phyloP scores from a whole-genome alignment of 495 filamentous ascomycete genomes.

The Trichoderma asperelloides region DNA sequence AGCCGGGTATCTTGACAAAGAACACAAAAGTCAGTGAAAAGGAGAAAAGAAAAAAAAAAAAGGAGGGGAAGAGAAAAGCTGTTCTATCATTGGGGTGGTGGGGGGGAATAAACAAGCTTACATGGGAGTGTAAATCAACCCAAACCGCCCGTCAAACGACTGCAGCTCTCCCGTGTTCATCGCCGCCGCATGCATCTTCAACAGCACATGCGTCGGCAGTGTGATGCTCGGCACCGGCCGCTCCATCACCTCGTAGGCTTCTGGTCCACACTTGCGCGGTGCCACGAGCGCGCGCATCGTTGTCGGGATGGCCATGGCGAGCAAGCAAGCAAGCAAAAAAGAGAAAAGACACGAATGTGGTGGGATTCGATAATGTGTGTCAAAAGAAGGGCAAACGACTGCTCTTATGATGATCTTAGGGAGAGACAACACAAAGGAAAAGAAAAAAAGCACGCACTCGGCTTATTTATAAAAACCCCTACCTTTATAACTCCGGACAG shows the following conservation, averaged over 20 bases:
- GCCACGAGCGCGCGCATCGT: conserved; percentile 43
- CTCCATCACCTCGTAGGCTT: conserved; percentile 32
- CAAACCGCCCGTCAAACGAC: conserved; percentile 13
- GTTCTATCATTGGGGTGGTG: no score
- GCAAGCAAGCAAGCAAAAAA: not conserved
- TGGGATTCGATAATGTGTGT: no score
- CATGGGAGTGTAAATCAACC: conserved; percentile 14
- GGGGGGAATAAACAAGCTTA: conserved; percentile 6
- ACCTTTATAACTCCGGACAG: no score
- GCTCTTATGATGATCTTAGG: no score
- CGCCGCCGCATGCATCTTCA: conserved; percentile 41
- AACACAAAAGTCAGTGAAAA: not conserved
- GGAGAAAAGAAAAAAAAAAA: not conserved
- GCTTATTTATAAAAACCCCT: no score
- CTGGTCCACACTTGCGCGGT: conserved; percentile 31
- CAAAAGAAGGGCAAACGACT: no score
- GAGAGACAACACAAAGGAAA: no score
- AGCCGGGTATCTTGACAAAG: conserved; percentile 16
- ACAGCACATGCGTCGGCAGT: conserved; percentile 36
- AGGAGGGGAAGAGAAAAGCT: no score
- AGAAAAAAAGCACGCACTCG: no score
- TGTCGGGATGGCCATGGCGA: not conserved
- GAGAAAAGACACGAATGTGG: no score
- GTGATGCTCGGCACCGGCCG: conserved; percentile 34
- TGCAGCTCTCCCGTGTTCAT: conserved; percentile 45